Base-by-base conservation (phyloP, 2,329 filamentous ascomycete genomes). In the Cryphonectria carpinicola region DNA sequence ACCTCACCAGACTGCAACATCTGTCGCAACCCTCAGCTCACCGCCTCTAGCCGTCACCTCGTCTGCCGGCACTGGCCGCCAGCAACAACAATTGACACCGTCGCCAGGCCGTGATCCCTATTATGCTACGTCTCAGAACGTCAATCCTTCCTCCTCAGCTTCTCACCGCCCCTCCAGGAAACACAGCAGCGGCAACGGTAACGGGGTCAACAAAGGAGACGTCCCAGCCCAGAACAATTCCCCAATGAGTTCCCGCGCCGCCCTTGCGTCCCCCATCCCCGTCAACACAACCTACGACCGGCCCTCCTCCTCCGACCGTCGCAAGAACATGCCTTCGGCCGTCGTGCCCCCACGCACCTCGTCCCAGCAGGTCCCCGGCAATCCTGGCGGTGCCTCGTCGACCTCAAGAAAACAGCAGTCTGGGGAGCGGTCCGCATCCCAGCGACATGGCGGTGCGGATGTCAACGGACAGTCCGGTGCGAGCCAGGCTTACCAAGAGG, bases 291-390 rank as follows among this genome's bases (percentile, higher is more conserved):
- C 83, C 22, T 78, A 82, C 39, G 76, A 81, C 71, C 82, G 87
- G 63, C 79, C 82, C 39, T 76, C 83, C 28, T 77, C 83, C 70
- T 82, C 84, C 73, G 86, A 87, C 76, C 84, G 85, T 77, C 83
- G 84, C 82, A 87, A 82, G 81, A 88, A 84, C 81, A 89, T 87
- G 83, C 89, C 92, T 67, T 91, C 93, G 35, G 86, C 93, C 75
- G 90, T 92, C 69, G 94, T 93, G 64, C 93, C 93, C 49, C 89
- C 94, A 77, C 95, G 93, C 10, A 97, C 94, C 19, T 96, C 93
- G 60, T 92, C 89, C 74, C 88, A 90, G 74, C 86, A 82, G 79
- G 78, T 73, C 77, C 81, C 76, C 76, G 81, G 75, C 71, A 76
- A 75, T 75, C 69, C 79, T 2, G 76, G 74, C 39, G 71, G 77